Evolutionary conservation across 2,329 filamentous ascomycete species (phyloP).

Genomic region (Diaporthe ampelina): DNA sequence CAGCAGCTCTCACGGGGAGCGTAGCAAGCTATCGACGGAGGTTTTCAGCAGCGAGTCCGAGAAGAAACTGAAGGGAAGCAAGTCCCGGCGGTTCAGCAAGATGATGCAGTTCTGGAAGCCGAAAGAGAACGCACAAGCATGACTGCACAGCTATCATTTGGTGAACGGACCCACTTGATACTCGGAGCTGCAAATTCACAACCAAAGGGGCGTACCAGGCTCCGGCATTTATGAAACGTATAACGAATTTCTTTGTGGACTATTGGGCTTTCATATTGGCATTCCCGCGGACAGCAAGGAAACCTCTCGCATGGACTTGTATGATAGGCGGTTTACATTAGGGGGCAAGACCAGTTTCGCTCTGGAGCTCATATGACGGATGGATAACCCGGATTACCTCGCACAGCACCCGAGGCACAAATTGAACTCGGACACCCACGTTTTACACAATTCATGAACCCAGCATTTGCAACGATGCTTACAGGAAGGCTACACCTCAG

Average conservation of each 20-base stretch:
- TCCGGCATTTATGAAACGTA: conserved; percentile 13
- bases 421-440: conserved; percentile 30
- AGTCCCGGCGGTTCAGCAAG: conserved; percentile 78
- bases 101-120: conserved; percentile 86
- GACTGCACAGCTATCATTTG: not conserved
- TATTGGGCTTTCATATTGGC: conserved; percentile 13
- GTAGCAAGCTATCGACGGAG: conserved; percentile 81
- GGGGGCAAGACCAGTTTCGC: not conserved
- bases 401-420: conserved; percentile 42
- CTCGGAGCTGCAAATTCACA: not conserved
- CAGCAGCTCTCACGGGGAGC: conserved; percentile 80
- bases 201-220: not conserved
- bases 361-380: conserved; percentile 4
- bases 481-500: conserved; percentile 42
- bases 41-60: conserved; percentile 70
- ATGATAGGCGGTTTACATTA: conserved; percentile 23
- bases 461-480: conserved; percentile 48
- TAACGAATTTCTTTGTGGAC: conserved; percentile 27
- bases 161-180: not conserved
- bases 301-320: conserved; percentile 22
- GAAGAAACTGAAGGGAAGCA: conserved; percentile 71
- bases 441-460: conserved; percentile 44
- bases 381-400: not conserved
- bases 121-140: conserved; percentile 55
- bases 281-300: conserved; percentile 16